Evolutionary conservation across 2,329 filamentous ascomycete genomes (phyloP).

Genomic region (Acrocalymma vagum): DNA sequence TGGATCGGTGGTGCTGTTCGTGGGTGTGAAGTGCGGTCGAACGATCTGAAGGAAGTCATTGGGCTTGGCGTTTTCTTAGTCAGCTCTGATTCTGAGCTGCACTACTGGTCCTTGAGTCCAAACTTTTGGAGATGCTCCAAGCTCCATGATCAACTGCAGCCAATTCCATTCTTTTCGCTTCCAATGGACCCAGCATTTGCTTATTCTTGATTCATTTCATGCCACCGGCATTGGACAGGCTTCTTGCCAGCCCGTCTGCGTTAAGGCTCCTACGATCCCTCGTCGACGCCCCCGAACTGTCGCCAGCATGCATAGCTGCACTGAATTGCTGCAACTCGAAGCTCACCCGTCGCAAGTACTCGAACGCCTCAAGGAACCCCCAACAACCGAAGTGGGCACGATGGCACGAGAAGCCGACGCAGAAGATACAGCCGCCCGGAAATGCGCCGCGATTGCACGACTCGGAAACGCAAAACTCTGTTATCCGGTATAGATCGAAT

Average conservation of each 20-base stretch:
- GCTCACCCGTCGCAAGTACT: constrained; percentile 21
- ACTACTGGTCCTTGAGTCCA: constrained; percentile 20
- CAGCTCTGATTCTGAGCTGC: constrained; percentile 13
- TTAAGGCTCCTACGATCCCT: constrained; percentile 48
- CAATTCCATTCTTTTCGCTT: too few relatives aligned
- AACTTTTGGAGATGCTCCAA: too few relatives aligned
- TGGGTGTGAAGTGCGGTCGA: constrained; percentile 37
- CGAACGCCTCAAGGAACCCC: constrained; percentile 5
- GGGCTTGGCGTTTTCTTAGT: too few relatives aligned
- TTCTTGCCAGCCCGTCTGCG: constrained; percentile 55
- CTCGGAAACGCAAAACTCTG: not conserved
- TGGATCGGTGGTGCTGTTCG: constrained; percentile 35
- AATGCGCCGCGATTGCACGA: constrained; percentile 1
- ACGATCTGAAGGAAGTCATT: constrained; percentile 30
- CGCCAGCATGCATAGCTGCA: constrained; percentile 22
- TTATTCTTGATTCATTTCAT: constrained; percentile 46
- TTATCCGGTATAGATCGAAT: too few relatives aligned
- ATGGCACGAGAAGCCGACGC: constrained; percentile 18
- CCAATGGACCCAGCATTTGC: constrained; percentile 1
- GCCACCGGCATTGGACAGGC: constrained; percentile 54
- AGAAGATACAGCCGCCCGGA: constrained; percentile 6
- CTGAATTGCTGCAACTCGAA: constrained; percentile 24
- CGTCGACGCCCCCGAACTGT: constrained; percentile 32
- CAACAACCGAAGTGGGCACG: constrained; percentile 20
- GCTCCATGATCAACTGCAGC: too few relatives aligned